Conservation (phyloP, 768 basidiomycete genomes). For the Galerina marginata region DNA sequence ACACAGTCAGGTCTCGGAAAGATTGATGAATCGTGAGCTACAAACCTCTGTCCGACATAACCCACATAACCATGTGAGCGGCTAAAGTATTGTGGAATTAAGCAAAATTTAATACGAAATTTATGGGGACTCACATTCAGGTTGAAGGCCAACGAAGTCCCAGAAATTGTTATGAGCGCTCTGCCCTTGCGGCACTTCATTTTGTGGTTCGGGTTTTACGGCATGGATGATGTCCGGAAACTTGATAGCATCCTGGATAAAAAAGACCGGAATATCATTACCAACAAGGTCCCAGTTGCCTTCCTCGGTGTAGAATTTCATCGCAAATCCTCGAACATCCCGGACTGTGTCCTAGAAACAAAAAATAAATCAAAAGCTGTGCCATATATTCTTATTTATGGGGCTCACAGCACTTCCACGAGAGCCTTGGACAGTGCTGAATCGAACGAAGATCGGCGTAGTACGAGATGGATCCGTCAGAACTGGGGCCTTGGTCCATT, state of each 20-base stretch:
- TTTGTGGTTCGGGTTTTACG: conserved; percentile 84
- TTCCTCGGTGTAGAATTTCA: conserved; percentile 82
- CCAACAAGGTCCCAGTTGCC: conserved; percentile 90
- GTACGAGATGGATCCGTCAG: conserved; percentile 74
- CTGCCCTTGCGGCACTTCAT: conserved; percentile 76
- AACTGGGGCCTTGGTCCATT: conserved; percentile 73
- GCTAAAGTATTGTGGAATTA: conserved; percentile 34
- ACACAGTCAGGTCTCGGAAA: background rate
- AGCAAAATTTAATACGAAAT: conserved; percentile 7
- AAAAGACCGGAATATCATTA: conserved; percentile 85
- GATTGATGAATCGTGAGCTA: too few relatives aligned
- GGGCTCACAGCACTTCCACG: conserved; percentile 77
- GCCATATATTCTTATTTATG: background rate
- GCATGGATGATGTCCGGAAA: conserved; percentile 89
- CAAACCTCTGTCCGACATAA: conserved; percentile 75
- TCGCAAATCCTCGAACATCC: conserved; percentile 88
- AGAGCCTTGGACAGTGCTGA: conserved; percentile 85
- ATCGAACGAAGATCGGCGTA: conserved; percentile 83
- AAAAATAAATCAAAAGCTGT: background rate
- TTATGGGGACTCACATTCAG: conserved; percentile 51
- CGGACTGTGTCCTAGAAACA: conserved; percentile 66
- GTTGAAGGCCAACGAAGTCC: conserved; percentile 79
- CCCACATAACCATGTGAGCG: conserved; percentile 83
- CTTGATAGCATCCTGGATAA: conserved; percentile 82
- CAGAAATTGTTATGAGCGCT: conserved; percentile 85